Evolutionary conservation across 495 filamentous ascomycete genomes (phyloP).

Genomic region (Umbilicaria muhlenbergii): DNA sequence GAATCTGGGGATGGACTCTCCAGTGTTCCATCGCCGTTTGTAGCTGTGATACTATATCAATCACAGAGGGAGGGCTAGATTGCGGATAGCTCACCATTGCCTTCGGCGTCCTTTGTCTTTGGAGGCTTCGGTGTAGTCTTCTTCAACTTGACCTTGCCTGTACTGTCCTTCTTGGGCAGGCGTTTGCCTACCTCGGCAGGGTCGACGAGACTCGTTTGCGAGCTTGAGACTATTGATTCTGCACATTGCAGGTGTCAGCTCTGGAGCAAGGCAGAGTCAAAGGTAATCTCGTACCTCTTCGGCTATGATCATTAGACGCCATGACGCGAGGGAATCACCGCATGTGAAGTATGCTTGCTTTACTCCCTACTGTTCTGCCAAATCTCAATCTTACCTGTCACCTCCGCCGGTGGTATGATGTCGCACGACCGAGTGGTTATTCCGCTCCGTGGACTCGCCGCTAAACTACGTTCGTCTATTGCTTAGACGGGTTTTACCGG

Average conservation of each 20-base stretch:
- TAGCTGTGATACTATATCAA: background rate
- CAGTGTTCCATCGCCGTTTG: conserved; percentile 4
- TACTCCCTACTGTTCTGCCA: too few relatives aligned
- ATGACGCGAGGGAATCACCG: background rate
- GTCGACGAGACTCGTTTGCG: conserved; percentile 29
- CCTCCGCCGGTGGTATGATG: too few relatives aligned
- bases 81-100: conserved; percentile 34
- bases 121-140: conserved; percentile 25
- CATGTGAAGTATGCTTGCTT: too few relatives aligned
- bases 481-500: too few relatives aligned
- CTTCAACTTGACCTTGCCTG: conserved; percentile 52
- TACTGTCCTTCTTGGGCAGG: conserved; percentile 48
- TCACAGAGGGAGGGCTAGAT: background rate
- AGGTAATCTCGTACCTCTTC: conserved; percentile 7
- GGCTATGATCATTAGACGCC: conserved; percentile 12
- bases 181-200: conserved; percentile 29
- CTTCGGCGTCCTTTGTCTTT: conserved; percentile 37
- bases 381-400: too few relatives aligned
- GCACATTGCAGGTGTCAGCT: background rate
- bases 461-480: too few relatives aligned
- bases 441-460: too few relatives aligned
- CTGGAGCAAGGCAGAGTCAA: too few relatives aligned
- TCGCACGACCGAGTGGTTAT: too few relatives aligned
- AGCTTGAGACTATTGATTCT: conserved; percentile 18
- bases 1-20: conserved; percentile 27